Base-by-base conservation (phyloP, 148 eudicot genomes). In the Rhododendron simsii region DNA sequence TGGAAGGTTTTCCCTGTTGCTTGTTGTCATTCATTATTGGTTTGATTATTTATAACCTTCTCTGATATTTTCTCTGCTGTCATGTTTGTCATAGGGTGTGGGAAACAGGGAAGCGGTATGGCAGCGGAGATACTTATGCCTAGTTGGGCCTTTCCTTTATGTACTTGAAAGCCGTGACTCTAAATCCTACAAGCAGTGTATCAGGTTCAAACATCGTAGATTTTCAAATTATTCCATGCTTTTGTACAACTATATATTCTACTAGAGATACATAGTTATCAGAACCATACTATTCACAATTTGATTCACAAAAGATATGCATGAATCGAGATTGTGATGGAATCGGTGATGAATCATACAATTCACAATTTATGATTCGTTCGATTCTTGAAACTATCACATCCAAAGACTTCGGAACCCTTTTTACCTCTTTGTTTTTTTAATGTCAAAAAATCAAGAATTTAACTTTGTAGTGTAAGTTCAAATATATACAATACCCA, bases 41-140 rank as follows among this genome's bases (percentile, higher is more conserved):
- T 74, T 41, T 73, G 21, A 4, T 74, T 16, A 3, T 5, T 18
- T 44, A 6, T 63, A 71, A 77, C 44, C 78, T 30, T 87, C 44
- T 47, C 71, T 79, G 8, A 83, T 73, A 39, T 41, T 67, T 30
- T 16, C 71, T 86, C 41, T 84, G 76, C 67, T 37, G 83, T 75
- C 76, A 16, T 50, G 78, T 30, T 85, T 81, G 61, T 83, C 86
- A 82, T 82, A 97, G 99, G 99, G 99, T 77, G 94, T 97, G 59
- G 99, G 92, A 87, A 94, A 94, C 84, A 92, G 98, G 91, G 98
- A 97, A 89, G 98, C 99, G 82, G 92, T 93, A 44, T 97, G 99
- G 99, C 92, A 95, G 90, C 93, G 92, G 69, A 92, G 96, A 93
- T 97, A 95, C 89, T 84, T 97, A 50, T 95, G 95, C 89, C 87